These are phyloP conservation scores for Annulohypoxylon bovei DNA, from an alignment of 495 filamentous ascomycete genomes.

Conservation along the genomic window DNA sequence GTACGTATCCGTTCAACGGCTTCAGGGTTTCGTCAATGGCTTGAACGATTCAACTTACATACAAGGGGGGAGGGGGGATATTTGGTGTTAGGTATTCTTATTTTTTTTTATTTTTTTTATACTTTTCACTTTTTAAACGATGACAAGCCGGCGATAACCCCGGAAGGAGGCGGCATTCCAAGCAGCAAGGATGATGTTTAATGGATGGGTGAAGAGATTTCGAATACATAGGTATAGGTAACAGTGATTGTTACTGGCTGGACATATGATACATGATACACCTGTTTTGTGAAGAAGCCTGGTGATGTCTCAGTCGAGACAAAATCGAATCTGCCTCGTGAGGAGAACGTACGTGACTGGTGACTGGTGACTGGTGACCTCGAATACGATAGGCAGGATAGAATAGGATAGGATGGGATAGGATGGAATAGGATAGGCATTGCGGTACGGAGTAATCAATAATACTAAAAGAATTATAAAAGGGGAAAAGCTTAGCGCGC, in stretches of 20 bases:
- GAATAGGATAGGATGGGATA: background rate
- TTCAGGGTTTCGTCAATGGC: slow-evolving; percentile 32
- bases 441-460: slow-evolving; percentile 28
- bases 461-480: slow-evolving; percentile 33
- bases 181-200: slow-evolving; percentile 14
- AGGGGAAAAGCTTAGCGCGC: slow-evolving; percentile 46
- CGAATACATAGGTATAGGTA: slow-evolving; percentile 12
- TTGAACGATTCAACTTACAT: background rate
- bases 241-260: slow-evolving; percentile 11
- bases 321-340: slow-evolving; percentile 22
- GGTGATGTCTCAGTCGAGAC: slow-evolving; percentile 19
- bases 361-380: slow-evolving; percentile 20
- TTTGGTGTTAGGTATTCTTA: background rate
- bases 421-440: background rate
- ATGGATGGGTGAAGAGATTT: slow-evolving; percentile 12
- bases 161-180: slow-evolving; percentile 25
- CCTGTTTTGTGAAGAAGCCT: slow-evolving; percentile 2
- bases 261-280: slow-evolving; percentile 25
- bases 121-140: background rate
- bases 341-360: slow-evolving; percentile 24
- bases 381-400: background rate
- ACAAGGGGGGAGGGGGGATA: slow-evolving; percentile 11
- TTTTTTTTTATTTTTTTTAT: background rate
- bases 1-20: slow-evolving; percentile 21
- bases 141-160: slow-evolving; percentile 38